Percentiles rank a stretch among this genome's conserved stretches.
Conservation (phyloP, 768 basidiomycete species). For the Terana coerulea region DNA sequence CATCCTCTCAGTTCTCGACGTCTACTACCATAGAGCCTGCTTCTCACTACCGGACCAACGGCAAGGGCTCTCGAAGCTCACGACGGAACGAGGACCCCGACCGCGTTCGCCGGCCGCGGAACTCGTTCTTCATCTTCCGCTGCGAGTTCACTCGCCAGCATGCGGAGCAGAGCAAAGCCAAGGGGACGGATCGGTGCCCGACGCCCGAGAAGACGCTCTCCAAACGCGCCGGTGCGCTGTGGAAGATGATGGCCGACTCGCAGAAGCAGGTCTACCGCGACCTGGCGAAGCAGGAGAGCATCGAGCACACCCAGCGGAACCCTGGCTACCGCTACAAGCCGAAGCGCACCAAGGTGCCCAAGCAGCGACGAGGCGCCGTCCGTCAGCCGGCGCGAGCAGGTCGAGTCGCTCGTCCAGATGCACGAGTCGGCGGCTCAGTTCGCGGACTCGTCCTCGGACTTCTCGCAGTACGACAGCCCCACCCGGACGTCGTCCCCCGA, state of each 20-base stretch:
- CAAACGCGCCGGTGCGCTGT: conserved; percentile 74
- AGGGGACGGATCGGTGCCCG: conserved; percentile 12
- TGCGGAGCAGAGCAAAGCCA: conserved; percentile 31
- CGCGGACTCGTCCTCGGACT: not conserved
- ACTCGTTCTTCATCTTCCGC: conserved; percentile 72
- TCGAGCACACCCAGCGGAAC: conserved; percentile 50
- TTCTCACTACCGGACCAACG: not conserved
- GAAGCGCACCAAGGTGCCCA: conserved; percentile 11
- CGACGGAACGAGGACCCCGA: conserved; percentile 42
- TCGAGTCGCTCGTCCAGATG: conserved; percentile 20
- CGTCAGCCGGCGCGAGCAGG: conserved; percentile 25
- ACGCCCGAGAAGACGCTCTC: conserved; percentile 55
- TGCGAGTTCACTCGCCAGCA: conserved; percentile 55
- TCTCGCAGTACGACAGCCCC: conserved; percentile 15
- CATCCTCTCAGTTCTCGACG: not conserved
- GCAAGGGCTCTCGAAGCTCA: not conserved
- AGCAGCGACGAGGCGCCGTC: conserved; percentile 14
- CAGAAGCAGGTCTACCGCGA: conserved; percentile 48
- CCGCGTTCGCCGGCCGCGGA: conserved; percentile 67
- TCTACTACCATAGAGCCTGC: not conserved
- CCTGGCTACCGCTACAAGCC: conserved; percentile 67
- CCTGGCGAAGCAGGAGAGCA: conserved; percentile 53
- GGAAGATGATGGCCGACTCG: conserved; percentile 52
- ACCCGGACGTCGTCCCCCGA: conserved; percentile 14
- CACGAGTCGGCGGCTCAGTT: not conserved